Conservation (phyloP, 1,284 basidiomycete species). For the Boletus calvinii region DNA sequence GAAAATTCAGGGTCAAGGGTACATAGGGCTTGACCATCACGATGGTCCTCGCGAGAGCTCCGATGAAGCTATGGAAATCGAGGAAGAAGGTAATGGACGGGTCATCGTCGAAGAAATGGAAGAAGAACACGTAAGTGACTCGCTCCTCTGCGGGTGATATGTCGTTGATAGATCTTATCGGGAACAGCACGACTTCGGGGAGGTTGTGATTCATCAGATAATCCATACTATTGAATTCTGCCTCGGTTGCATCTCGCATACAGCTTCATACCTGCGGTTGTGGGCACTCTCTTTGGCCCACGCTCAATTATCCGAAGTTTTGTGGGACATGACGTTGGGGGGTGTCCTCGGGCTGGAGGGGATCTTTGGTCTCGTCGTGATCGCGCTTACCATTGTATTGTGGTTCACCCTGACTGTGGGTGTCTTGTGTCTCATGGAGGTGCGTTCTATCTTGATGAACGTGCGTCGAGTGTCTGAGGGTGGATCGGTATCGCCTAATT, state of each 20-base stretch:
- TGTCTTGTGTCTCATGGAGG: slow-evolving; percentile 92
- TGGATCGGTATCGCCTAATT: slow-evolving; percentile 11
- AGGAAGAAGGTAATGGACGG: slow-evolving; percentile 84
- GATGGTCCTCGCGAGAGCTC: slow-evolving; percentile 47
- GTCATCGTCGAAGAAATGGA: slow-evolving; percentile 68
- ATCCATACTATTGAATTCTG: slow-evolving; percentile 99
- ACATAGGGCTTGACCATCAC: slow-evolving; percentile 64
- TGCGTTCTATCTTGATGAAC: slow-evolving; percentile 40
- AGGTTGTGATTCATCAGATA: slow-evolving; percentile 94
- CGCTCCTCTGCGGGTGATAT: slow-evolving; percentile 12
- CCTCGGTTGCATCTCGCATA: slow-evolving; percentile 97
- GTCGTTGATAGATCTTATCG: slow-evolving; percentile 33
- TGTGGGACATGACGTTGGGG: slow-evolving; percentile 85
- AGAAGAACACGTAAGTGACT: slow-evolving; percentile 60
- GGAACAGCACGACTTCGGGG: slow-evolving; percentile 87
- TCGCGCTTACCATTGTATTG: slow-evolving; percentile 67
- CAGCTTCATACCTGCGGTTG: slow-evolving; percentile 96
- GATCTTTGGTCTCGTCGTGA: slow-evolving; percentile 56
- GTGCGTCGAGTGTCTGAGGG: slow-evolving; percentile 16
- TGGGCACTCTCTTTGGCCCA: slow-evolving; percentile 99
- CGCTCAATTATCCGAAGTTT: slow-evolving; percentile 94
- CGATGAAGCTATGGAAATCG: slow-evolving; percentile 70
- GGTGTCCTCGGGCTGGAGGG: slow-evolving; percentile 55
- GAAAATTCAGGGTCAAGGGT: slow-evolving; percentile 82
- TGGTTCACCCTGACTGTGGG: slow-evolving; percentile 84